Evolutionary conservation across 495 filamentous ascomycete genomes (phyloP).

Genomic region (Penicillium lividum): DNA sequence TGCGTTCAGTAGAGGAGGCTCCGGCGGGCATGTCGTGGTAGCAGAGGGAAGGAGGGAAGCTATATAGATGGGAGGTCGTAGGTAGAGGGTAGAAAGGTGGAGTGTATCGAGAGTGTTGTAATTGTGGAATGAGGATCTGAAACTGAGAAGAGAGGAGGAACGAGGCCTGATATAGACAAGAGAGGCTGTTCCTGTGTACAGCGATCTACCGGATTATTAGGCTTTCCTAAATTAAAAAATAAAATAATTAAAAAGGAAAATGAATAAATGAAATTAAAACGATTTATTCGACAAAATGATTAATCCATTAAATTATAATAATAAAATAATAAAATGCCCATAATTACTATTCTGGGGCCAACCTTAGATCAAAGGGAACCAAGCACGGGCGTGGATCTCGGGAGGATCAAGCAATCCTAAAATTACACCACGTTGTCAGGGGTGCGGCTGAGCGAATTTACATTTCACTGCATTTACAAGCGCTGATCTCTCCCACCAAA

Average conservation of each 20-base stretch:
- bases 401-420: conserved; percentile 32
- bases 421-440: conserved; percentile 14
- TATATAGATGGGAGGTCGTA: conserved; percentile 9
- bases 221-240: conserved; percentile 25
- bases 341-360: conserved; percentile 9
- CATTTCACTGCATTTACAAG: not conserved
- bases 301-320: conserved; percentile 6
- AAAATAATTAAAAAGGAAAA: conserved; percentile 14
- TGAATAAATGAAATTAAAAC: conserved; percentile 16
- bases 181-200: conserved; percentile 22
- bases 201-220: conserved; percentile 29
- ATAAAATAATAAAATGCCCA: conserved; percentile 22
- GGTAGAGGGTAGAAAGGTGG: too few species aligned
- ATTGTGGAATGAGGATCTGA: conserved; percentile 15
- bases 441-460: conserved; percentile 29
- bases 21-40: conserved; percentile 17
- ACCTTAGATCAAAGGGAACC: conserved; percentile 27
- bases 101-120: conserved; percentile 9
- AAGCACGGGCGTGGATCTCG: conserved; percentile 33
- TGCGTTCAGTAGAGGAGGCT: conserved; percentile 15
- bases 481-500: conserved; percentile 1
- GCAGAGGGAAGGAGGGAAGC: conserved; percentile 12
- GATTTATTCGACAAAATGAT: conserved; percentile 11
- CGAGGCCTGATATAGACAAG: conserved; percentile 34
- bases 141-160: conserved; percentile 26